These are phyloP conservation scores for Paraphaeosphaeria sporulosa DNA, from an alignment of 2,329 filamentous ascomycete genomes.

Conservation along the genomic window DNA sequence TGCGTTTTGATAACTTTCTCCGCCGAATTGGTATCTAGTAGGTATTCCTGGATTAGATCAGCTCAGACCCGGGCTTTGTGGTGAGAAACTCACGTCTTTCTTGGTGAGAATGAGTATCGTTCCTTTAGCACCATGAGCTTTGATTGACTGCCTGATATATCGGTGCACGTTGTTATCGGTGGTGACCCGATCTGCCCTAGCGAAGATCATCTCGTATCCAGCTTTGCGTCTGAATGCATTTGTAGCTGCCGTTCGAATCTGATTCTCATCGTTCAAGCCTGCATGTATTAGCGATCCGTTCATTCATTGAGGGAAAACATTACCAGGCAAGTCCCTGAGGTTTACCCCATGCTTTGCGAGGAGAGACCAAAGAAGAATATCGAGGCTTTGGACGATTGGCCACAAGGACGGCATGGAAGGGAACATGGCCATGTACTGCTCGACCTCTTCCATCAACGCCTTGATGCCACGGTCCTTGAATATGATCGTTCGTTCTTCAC, in stretches of 20 bases:
- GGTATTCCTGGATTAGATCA: conserved; percentile 11
- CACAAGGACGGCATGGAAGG: conserved; percentile 8
- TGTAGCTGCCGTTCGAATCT: conserved; percentile 17
- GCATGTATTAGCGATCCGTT: neutral
- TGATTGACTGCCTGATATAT: conserved; percentile 17
- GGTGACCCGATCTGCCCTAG: conserved; percentile 10
- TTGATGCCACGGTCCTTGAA: conserved; percentile 1
- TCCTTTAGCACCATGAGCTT: conserved; percentile 15
- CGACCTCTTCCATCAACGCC: conserved; percentile 1
- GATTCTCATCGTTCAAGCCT: conserved; percentile 21
- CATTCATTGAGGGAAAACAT: neutral
- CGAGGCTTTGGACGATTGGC: conserved; percentile 15
- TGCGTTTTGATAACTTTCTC: conserved; percentile 5
- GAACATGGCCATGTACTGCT: conserved; percentile 8
- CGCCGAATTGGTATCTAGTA: conserved; percentile 12
- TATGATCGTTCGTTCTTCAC: neutral
- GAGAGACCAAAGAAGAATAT: conserved; percentile 4
- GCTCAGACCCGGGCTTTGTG: neutral
- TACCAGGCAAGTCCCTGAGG: conserved; percentile 21
- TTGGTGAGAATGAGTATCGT: conserved; percentile 20
- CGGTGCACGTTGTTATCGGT: conserved; percentile 12
- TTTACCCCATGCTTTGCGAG: conserved; percentile 14
- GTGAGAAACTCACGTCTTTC: conserved; percentile 18
- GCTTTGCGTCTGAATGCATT: conserved; percentile 16
- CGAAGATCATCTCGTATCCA: conserved; percentile 20